Evolutionary conservation across 495 filamentous ascomycete genomes (phyloP), one percentile per base, ranked within the genome.

Genomic region (Lophiotrema nucula): DNA sequence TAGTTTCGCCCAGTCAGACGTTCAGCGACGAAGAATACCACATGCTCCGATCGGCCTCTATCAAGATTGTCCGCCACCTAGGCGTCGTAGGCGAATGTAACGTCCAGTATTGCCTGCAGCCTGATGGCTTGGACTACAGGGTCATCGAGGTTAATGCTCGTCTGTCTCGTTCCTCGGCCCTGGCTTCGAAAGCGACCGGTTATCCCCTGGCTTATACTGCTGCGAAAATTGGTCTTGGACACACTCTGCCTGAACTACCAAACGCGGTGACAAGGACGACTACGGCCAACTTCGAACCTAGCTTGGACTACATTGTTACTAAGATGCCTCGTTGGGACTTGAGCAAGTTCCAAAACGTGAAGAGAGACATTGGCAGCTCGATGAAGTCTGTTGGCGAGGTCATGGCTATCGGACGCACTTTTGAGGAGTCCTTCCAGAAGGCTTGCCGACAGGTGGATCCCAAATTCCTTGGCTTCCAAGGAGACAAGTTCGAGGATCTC

Each of bases 391-490:
- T 98, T 43, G 92, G 92, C 56, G 92, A 98, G 74, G 92, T 98
- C 46, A 98, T 98, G 92, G 93, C 92, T 47, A 98, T 98, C 73
- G 92, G 92, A 58, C 83, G 92, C 70, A 97, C 93, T 35, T 98
- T 96, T 64, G 93, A 98, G 73, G 92, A 98, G 76, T 95, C 90
- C n/a, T 92, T 98, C 72, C 92, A 98, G 73, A 98, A 98, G 76
- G 92, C 92, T 60, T 92, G 96, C 67, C 86, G 92, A 42, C 90
- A 96, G 77, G 92, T 98, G 55, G 92, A 98, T 70, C 92, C 92
- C 50, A 82, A 81, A 58, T 98, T 86, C 71, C 70, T 92, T 58
- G 92, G 92, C 62, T 92, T 98, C 77, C 93, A 98, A 78, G 92
- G 92, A 52, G 93, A 87, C 67, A 82, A 92, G 65, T 98, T 97